phyloP scores from a whole-genome alignment of 2,329 filamentous ascomycete genomes.

The Gaeumannomyces tritici region DNA sequence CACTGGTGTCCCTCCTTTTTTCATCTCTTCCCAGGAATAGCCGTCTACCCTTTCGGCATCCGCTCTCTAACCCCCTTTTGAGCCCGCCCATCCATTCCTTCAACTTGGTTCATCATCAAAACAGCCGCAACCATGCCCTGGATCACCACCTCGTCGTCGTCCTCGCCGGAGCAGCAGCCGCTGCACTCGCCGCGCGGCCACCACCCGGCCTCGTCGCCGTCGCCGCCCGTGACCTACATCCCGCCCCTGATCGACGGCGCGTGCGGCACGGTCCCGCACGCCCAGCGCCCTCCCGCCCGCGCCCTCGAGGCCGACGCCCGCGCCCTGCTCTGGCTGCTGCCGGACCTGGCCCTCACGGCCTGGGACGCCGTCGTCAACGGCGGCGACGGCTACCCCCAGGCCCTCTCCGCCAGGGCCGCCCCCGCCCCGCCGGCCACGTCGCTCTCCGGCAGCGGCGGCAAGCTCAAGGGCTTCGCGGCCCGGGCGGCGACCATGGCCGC shows the following conservation, averaged over 20 bases:
- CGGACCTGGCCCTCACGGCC: background rate
- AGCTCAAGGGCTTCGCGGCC: background rate
- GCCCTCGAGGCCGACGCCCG: background rate
- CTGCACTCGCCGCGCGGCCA: background rate
- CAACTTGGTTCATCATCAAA: background rate
- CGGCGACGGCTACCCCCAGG: background rate
- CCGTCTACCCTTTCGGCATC: background rate
- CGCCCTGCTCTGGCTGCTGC: background rate
- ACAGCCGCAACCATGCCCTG: background rate
- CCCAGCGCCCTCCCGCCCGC: slow-evolving; percentile 10
- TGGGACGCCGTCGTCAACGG: slow-evolving; percentile 1
- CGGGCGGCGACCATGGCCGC: background rate
- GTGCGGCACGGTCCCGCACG: slow-evolving; percentile 20
- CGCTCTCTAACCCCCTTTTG: background rate
- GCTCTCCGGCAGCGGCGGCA: too few relatives aligned
- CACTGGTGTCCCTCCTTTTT: background rate
- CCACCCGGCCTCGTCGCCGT: slow-evolving; percentile 3
- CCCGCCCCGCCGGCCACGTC: too few relatives aligned
- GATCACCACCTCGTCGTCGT: background rate
- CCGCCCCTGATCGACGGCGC: slow-evolving; percentile 24
- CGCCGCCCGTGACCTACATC: slow-evolving; percentile 20
- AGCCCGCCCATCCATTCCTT: background rate
- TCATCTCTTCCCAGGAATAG: background rate
- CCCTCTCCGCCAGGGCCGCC: too few relatives aligned
- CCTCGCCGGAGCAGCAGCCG: background rate